Base-by-base conservation (phyloP, 1,139 yeast genomes). In the Wickerhamiella pararugosa region DNA sequence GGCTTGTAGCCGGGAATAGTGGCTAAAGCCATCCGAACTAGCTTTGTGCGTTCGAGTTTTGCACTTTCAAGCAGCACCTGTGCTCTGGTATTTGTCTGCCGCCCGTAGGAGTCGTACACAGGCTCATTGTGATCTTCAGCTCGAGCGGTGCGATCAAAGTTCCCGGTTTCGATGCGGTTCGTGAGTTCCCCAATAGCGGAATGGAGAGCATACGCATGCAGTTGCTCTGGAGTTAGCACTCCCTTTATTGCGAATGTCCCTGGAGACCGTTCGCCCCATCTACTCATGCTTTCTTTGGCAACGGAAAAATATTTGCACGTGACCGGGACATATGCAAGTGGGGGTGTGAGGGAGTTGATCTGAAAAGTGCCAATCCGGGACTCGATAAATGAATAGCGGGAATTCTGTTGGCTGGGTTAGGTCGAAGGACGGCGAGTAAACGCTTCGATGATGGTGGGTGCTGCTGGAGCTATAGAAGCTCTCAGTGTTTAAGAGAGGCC, bases 61-160 rank as follows among this genome's bases (percentile, higher is more conserved):
- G 81, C 63, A 42, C 67, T 67, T 40, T 72, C 72, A 42, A 67
- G 66, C 43, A 75, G 72, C 39, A 94, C 65, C 32, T 67, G 70
- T 40, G 82, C 94, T 43, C 93, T 65, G 0, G 97, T 86, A 57
- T 92, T 90, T 10, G 74, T 74, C 55, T 97, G 76, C 55, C 76
- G 77, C 41, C 99, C 99, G 28, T 66, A 62, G 33, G 68, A 61
- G 61, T 92, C 97, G 59, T 90, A 92, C 48, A 73, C 75, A 1
- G 98, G 98, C 5, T 29, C 36, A 6, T 15, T 7, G 21, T 33
- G 15, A 5, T 11, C 33, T 9, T 29, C 26, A 4, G 34, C 33
- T 15, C 21, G 21, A 15, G 21, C 21, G 26, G 28, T 33, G 25
- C 27, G 29, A 5, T 25, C 60, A 9, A 63, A 61, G 37, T 72